Base-by-base conservation (phyloP, 805 yeast genomes). In the Barnettozyma botsteinii region DNA sequence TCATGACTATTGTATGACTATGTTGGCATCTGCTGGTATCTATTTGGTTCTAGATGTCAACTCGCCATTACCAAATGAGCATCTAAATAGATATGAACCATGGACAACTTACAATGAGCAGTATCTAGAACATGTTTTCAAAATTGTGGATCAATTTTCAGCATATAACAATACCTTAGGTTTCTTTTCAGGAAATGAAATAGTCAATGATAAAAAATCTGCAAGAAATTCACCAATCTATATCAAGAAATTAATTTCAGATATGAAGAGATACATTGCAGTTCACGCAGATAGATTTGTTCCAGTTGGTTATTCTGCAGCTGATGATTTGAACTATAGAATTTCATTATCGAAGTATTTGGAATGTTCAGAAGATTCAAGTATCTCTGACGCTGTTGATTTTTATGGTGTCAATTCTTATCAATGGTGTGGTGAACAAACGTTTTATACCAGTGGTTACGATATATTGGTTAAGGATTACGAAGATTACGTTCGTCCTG, bases 231-330 rank as follows among this genome's bases (percentile, higher is more conserved):
- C 96, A 0, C 94, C 97, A 2, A 67, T 71, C 3, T 91, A 78
- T 56, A 67, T 91, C 31, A 86, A 87, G 53, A 88, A 85, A 0
- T 71, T 89, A 22, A 68, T 87, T 5, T 69, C 91, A 35, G 97
- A 91, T 61, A 73, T 91, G 66, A 89, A 89, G 59, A 64, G 64
- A 22, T 91, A 83, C 56, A 79, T 86, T 45, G 57, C 64, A 8
- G 52, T 57, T 21, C 75, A 85, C 52, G 61, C 78, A 4, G 72
- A 77, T 2, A 71, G 98, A 40, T 53, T 55, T 12, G 75, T 91
- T 14, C 98, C 98, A 1, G 85, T 91, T 27, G 98, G 98, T 1
- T 91, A 91, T 59, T 87, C 97, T 0, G 97, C 98, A 0, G 98
- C 97, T 1, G 98, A 91, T 62, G 97, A 89, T 55, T 69, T 89